Evolutionary conservation across 768 basidiomycete species (phyloP), one percentile per base, ranked within the genome.

Genomic region (Brasilioporus rufonigricans): DNA sequence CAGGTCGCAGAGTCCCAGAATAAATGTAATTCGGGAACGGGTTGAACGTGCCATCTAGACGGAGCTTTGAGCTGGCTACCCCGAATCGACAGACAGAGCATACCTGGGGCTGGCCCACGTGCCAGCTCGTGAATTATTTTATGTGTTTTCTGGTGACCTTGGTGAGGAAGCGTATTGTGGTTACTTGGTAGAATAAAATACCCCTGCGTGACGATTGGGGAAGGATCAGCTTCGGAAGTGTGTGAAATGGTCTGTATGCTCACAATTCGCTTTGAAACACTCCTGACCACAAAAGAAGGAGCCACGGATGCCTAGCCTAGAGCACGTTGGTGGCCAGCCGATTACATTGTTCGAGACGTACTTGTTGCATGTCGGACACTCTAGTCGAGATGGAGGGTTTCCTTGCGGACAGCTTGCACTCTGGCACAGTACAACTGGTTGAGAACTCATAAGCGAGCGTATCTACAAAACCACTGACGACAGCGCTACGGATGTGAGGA

Each of bases 341-440:
- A 8, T 3, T 10, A 24, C 2, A 14, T n/a, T 32, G 36, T 38
- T 29, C 12, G 32, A 31, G 41, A 78, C 79, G 61, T 60, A 95
- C 94, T 95, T 95, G 73, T 81, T 86, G 74, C 95, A 98, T 8
- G 91, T 91, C 1, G 95, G 95, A 63, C 95, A 98, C 73, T 97
- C 94, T 13, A 98, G 78, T 24, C 82, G 79, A 24, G 93, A 93
- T 5, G 87, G 84, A 3, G 93, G 93, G 61, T 92, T 88, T 36
- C 89, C 91, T 56, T 91, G 90, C 19, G 81, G 80, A 69, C 90
- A 92, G 32, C 71, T 72, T 8, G 80, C 68, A 70, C 85, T 90
- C 67, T 91, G 89, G 71, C 90, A 92, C 50, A 70, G 56, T 45
- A 83, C 67, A 18, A 69, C 69, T 19, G 60, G 43, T 29, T 66